Evolutionary conservation across 208 protist species (phyloP).

Genomic region (Trypanosoma theileri): DNA sequence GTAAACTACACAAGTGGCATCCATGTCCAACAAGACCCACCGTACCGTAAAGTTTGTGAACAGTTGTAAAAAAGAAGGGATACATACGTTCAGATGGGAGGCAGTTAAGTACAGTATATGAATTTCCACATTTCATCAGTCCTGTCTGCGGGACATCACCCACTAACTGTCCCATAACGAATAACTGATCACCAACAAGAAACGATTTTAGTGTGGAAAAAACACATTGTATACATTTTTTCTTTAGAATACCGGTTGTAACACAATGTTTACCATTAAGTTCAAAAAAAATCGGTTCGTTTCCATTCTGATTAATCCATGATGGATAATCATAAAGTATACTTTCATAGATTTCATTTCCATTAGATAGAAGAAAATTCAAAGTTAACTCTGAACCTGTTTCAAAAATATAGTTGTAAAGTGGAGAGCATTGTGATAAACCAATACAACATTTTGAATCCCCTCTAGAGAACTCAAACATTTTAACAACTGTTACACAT

Average conservation of each 20-base stretch:
- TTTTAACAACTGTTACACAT: constrained; percentile 23
- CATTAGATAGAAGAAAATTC: constrained; percentile 25
- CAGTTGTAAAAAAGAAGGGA: constrained; percentile 35
- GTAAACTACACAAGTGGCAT: constrained; percentile 28
- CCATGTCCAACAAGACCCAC: constrained; percentile 35
- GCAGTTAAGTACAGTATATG: not conserved
- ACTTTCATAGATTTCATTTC: constrained; percentile 12
- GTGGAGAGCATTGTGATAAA: constrained; percentile 25
- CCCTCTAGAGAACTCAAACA: constrained; percentile 27
- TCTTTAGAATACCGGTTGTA: constrained; percentile 12
- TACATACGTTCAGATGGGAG: constrained; percentile 12
- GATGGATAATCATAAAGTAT: constrained; percentile 15
- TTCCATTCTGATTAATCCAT: constrained; percentile 24
- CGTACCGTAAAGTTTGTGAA: constrained; percentile 33
- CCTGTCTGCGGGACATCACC: not conserved
- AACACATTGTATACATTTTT: constrained; percentile 4
- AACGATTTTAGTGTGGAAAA: constrained; percentile 27
- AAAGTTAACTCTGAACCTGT: constrained; percentile 19
- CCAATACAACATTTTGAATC: constrained; percentile 7
- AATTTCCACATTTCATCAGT: not conserved
- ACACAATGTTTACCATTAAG: constrained; percentile 15
- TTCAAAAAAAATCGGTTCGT: constrained; percentile 17
- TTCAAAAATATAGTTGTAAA: constrained; percentile 38
- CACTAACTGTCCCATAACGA: constrained; percentile 29
- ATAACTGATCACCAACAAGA: constrained; percentile 34